Evolutionary conservation across 2,329 filamentous ascomycete species (phyloP), one percentile per base, ranked within the genome.

Genomic region (Botrytis aclada): DNA sequence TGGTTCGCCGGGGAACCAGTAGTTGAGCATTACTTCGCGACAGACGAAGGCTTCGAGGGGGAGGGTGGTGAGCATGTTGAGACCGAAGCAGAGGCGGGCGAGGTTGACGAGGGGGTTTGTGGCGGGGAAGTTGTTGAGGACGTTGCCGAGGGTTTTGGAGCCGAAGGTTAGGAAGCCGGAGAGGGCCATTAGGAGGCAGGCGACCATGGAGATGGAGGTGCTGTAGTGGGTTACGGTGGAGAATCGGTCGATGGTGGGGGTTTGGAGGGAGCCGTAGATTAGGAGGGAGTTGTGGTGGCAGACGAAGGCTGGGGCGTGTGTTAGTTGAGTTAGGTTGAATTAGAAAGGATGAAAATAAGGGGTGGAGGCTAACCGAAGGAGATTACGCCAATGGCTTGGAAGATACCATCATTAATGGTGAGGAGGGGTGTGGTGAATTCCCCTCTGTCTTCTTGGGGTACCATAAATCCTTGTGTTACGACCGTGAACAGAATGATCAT

Each of bases 1-100:
- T 0, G 92, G 92, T 51, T 80, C 76, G 7, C 74, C 86, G 0
- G 88, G 88, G 79, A 87, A 90, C 80, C 86, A 91, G 83, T 97
- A 98, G 76, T 93, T 94, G 77, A 93, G 88, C 93, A 98, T 97
- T 76, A 98, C 95, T 83, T 98, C 96, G 80, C 96, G 90, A 83
- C 96, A 99, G 71, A 99, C 96, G 82, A 99, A 99, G 25, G 94
- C 95, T 85, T 99, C 96, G 74, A 99, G 90, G 0, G 96, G 96
- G 51, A 99, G 86, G 2, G 96, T 98, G 22, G 96, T 98, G 79
- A 99, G 89, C 96, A 99, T 99, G 86, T 99, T 99, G 77, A 99
- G 88, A 2, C 96, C 96, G 81, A 99, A 98, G 83, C 94, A 98
- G 69, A 99, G 87, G 70, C 96, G 92, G 34, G 96, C 96, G 73